Evolutionary conservation across 2,329 filamentous ascomycete species (phyloP), one percentile per base, ranked within the genome.

Genomic region (Alternaria burnsii): DNA sequence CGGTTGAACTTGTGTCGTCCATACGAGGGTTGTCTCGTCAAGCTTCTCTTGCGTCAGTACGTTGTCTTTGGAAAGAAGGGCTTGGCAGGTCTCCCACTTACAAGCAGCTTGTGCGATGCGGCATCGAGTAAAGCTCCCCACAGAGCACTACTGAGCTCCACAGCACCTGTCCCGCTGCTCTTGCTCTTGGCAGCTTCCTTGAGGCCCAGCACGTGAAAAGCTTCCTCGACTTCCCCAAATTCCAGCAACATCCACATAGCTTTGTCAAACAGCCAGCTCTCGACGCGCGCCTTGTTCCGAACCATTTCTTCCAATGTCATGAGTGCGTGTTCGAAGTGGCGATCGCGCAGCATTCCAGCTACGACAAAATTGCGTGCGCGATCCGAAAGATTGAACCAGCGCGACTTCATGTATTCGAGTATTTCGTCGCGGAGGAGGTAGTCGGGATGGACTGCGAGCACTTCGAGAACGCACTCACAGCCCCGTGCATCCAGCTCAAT

Each of bases 401-500:
- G 84, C 57, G 87, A 83, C 70, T 87, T 87, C 90, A 95, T 93
- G 57, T 89, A 88, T 55, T 87, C 81, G 40, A 97, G 81, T 4
- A 97, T 84, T 36, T 89, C 84, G 54, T 87, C 85, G 36, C 93
- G 88, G 24, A 95, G 81, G 6, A 93, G 68, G 69, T 96, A 94
- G 77, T 98, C 91, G 0, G 94, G 92, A 75, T 98, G 95, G 9
- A 95, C 87, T 0, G 91, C 87, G 24, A 97, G 83, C 5, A 87
- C 89, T 76, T 88, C 87, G 40, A 97, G 80, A 3, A 90, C 87
- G 62, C 87, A 87, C 76, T 94, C 89, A 70, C 92, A 94, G 2
- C 91, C 84, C 4, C 83, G 83, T 1, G 85, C 84, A 66, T 93
- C 91, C 8, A 88, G 83, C 42, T 86, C 80, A 44, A 97, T 82